Base-by-base conservation (phyloP, 345 rosid genomes). In the Lepidium sativum region DNA sequence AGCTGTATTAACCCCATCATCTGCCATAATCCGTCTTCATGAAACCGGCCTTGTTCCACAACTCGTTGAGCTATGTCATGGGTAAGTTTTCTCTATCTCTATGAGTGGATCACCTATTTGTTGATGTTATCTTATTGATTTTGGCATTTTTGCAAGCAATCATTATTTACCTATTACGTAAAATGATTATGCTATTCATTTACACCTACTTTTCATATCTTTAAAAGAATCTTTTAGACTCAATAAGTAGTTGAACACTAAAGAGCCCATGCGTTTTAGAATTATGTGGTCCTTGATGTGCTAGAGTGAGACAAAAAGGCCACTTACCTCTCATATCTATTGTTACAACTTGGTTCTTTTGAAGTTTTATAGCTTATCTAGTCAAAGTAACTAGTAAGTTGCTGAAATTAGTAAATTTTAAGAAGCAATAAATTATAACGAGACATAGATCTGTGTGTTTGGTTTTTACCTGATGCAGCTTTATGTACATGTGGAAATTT, bases 401-500 rank as follows among this genome's bases (percentile, higher is more conserved):
- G 7, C 54, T 54, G 63, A 34, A 18, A 23, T 27, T 18, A 27
- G 54, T 44, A 44, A 35, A 34, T 11, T 34, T 48, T 10, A 20
- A 45, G 51, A 45, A 11, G 51, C 51, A 45, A 20, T 45, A 44
- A 7, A 42, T 21, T 14, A 31, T 4, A 35, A 25, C 8, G 35
- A 12, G 48, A 8, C 40, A 14, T 50, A 31, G 51, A 69, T 31
- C 40, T 65, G 8, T 38, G 25, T 45, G 14, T 23, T 49, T 14
- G 38, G 13, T 54, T 11, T 48, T 31, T 0, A 35, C 60, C 34
- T 33, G 43, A 54, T 82, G 76, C 90, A 92, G 98, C 76, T 84
- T 86, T 68, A 87, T 86, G 98, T 87, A 87, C 75, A 86, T 92
- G 98, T 92, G 98, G 98, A 84, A 61, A 69, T 78, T 87, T 5